Evolutionary conservation across 2,329 filamentous ascomycete species (phyloP), one percentile per base, ranked within the genome.

Genomic region (Colletotrichum incanum): DNA sequence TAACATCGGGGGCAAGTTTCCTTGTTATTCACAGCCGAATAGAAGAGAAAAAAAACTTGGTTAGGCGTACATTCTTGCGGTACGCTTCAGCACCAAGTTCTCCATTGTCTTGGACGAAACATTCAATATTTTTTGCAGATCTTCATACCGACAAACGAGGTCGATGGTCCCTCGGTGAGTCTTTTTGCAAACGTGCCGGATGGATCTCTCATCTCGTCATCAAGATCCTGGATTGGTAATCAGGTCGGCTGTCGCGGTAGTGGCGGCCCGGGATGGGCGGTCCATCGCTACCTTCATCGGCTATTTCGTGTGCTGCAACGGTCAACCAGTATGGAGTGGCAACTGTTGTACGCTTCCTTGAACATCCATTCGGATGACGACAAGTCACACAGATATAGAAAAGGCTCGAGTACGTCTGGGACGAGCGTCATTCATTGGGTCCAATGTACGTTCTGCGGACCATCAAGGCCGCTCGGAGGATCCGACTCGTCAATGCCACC

Each of bases 171-270:
- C 52, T 12, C 7, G 3, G 52, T 37, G 43, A 45, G 2, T 2
- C 31, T n/a, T 55, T 6, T 55, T 14, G 31, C 20, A 9, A 52
- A 28, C 8, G 26, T 31, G 26, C 18, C 49, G 49, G 49, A 28
- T 20, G 14, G 8, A 11, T 37, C 28, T 31, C 12, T 39, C n/a
- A 9, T 37, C 31, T n/a, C 31, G 7, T 23, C 31, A 37, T 56
- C 34, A 37, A 3, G 18, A 23, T 56, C 43, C 34, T 20, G 56
- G 34, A 71, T 37, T 67, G 58, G 65, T 62, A 45, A 43, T 43
- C 65, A 71, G 14, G 43, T 68, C 50, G 58, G 63, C 47, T 67
- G 67, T 55, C 37, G 63, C 63, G 62, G 41, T 41, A 59, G 55
- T 59, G 26, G 45, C 28, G 8, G 62, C 39, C 26, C 39, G 31